phyloP scores from a whole-genome alignment of 495 filamentous ascomycete genomes.

The Oidiodendron maius region DNA sequence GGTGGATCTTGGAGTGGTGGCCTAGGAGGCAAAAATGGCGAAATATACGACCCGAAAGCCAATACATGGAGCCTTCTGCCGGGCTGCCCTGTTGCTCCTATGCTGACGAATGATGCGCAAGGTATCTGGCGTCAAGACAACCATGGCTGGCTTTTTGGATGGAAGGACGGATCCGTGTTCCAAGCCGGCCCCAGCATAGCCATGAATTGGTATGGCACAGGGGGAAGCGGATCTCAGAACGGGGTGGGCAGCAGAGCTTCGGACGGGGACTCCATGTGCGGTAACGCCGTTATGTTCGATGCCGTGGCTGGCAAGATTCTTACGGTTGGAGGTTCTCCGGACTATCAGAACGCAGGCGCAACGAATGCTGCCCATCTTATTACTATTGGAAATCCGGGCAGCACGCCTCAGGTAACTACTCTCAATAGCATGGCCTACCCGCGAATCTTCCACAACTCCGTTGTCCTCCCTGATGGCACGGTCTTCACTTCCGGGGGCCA shows the following conservation, averaged over 20 bases:
- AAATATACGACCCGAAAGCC: conserved; percentile 41
- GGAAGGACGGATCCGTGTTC: conserved; percentile 48
- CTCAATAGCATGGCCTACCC: conserved; percentile 37
- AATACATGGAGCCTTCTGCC: conserved; percentile 25
- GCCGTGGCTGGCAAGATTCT: conserved; percentile 49
- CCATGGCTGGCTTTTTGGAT: conserved; percentile 57
- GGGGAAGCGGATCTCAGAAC: conserved; percentile 30
- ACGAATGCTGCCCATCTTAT: conserved; percentile 41
- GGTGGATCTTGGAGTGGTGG: conserved; percentile 52
- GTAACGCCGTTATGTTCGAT: conserved; percentile 52
- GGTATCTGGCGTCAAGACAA: conserved; percentile 46
- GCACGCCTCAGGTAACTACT: conserved; percentile 21
- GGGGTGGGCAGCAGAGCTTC: conserved; percentile 29
- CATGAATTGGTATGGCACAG: conserved; percentile 54
- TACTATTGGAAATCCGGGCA: conserved; percentile 32
- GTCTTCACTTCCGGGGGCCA: conserved; percentile 54
- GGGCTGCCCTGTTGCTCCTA: conserved; percentile 33
- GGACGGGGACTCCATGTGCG: conserved; percentile 48
- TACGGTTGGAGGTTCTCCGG: conserved; percentile 40
- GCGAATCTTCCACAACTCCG: conserved; percentile 47
- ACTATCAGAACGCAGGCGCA: conserved; percentile 36
- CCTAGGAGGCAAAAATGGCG: conserved; percentile 41
- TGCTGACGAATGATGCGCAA: conserved; percentile 44
- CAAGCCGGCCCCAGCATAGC: conserved; percentile 49
- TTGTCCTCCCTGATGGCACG: conserved; percentile 50